Evolutionary conservation across 768 basidiomycete species (phyloP).

Genomic region (Rhizopogon sp.): DNA sequence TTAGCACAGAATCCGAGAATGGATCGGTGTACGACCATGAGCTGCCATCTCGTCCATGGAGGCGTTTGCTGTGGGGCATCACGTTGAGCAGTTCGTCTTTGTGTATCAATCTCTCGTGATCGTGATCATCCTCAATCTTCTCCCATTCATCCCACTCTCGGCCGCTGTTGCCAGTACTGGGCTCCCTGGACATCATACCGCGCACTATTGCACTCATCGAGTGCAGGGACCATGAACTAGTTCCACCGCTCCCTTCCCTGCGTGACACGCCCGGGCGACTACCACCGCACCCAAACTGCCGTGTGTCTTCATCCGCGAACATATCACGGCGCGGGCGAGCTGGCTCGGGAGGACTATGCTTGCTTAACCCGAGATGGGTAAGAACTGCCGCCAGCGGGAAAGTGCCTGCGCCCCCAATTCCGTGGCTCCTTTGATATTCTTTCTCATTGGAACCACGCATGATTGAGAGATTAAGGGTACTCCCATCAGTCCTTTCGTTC

Average conservation of each 20-base stretch:
- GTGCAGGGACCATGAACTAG: slow-evolving; percentile 48
- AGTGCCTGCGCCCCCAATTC: not conserved
- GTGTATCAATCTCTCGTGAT: slow-evolving; percentile 17
- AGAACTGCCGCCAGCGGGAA: slow-evolving; percentile 13
- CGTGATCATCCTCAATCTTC: slow-evolving; percentile 11
- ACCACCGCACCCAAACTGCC: slow-evolving; percentile 34
- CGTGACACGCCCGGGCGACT: slow-evolving; percentile 11
- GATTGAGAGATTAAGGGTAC: not conserved
- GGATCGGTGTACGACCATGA: slow-evolving; percentile 43
- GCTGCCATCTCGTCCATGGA: slow-evolving; percentile 11
- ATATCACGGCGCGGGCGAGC: slow-evolving; percentile 53
- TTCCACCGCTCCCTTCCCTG: slow-evolving; percentile 39
- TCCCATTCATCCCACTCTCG: slow-evolving; percentile 16
- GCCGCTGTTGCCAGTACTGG: slow-evolving; percentile 17
- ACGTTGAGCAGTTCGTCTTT: slow-evolving; percentile 4
- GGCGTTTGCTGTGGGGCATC: slow-evolving; percentile 1
- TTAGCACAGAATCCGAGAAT: slow-evolving; percentile 26
- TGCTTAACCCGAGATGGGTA: slow-evolving; percentile 18
- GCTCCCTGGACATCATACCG: slow-evolving; percentile 22
- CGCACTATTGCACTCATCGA: slow-evolving; percentile 29
- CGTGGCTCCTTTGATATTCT: not conserved
- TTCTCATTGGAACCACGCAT: not conserved
- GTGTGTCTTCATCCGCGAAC: slow-evolving; percentile 71
- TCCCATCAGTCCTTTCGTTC: slow-evolving; percentile 3
- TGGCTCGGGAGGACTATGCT: slow-evolving; percentile 1